Conservation (phyloP, 352 stramenopile species). For the Globisporangium heterothallicum region DNA sequence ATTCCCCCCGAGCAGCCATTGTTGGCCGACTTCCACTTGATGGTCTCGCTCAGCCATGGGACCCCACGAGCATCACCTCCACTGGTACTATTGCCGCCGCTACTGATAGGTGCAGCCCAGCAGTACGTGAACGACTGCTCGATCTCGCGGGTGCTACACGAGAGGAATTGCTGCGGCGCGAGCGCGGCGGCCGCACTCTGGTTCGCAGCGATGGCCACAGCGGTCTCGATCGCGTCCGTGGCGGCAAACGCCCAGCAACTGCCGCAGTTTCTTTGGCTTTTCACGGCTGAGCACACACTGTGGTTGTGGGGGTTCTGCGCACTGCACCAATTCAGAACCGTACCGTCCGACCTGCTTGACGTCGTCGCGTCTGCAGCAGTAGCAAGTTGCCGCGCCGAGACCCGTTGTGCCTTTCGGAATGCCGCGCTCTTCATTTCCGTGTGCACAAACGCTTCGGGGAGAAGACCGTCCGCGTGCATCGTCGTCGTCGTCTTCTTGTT, state of each 20-base stretch:
- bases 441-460: conserved; percentile 48
- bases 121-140: conserved; percentile 74
- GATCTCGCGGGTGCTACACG: conserved; percentile 47
- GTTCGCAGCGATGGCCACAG: conserved; percentile 52
- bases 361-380: conserved; percentile 14
- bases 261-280: conserved; percentile 72
- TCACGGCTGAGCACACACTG: conserved; percentile 62
- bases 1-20: conserved; percentile 71
- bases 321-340: conserved; percentile 58
- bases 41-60: conserved; percentile 47
- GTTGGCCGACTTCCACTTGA: conserved; percentile 71
- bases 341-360: conserved; percentile 16
- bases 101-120: conserved; percentile 28
- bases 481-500: conserved; percentile 13
- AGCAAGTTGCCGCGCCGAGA: conserved; percentile 18
- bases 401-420: too few relatives aligned
- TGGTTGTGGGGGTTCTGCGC: conserved; percentile 48
- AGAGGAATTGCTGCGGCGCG: conserved; percentile 68
- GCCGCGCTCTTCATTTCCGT: conserved; percentile 31
- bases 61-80: conserved; percentile 22
- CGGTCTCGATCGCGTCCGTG: conserved; percentile 67
- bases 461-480: too few relatives aligned
- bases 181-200: conserved; percentile 47
- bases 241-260: conserved; percentile 77
- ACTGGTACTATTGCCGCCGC: background rate